Base-by-base conservation (phyloP, 129 eudicot species). In the Scalesia atractyloides region DNA sequence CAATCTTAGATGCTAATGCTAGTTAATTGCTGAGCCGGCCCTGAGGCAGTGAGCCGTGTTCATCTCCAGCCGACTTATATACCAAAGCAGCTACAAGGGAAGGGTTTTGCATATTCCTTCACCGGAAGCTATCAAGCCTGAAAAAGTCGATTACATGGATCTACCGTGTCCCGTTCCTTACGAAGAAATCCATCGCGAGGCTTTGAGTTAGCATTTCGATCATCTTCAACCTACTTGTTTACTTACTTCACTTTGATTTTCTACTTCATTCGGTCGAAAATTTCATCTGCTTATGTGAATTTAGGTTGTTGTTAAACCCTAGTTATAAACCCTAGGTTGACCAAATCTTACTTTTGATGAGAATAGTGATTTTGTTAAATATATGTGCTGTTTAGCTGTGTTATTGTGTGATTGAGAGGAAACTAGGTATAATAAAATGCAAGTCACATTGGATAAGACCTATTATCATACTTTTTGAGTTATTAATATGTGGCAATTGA, bases 161-260 rank as follows among this genome's bases (percentile, higher is more conserved):
- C 82, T 93, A 8, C 98, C 98, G 4, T 89, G 95, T 68, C 98
- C 98, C 26, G 84, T 93, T 70, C 92, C 97, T 5, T 91, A 88
- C 34, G 97, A 91, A 73, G 97, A 91, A 68, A 86, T 91, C 78
- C 95, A 89, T 34, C 98, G 98, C 63, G 98, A 93, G 70, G 92
- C 98, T 64, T 59, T 93, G 78, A 93, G 98, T 93, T 72, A 72
- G 82, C 66, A 14, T 58, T 34, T 73, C 58, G 51, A 47, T 33
- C 9, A 51, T 64, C 69, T 17, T 50, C 17, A 12, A 44, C 16
- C 37, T 53, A 15, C 5, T 20, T 75, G 20, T 14, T 59, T 7
- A 7, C 18, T 43, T 54, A 26, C 19, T 47, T 73, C 18, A 60
- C 37, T 26, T 22, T 30, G 26, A 3, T 3, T 30, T 30, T 30